Conservation (phyloP, 805 yeast species). For the Nakazawaea ishiwadae region DNA sequence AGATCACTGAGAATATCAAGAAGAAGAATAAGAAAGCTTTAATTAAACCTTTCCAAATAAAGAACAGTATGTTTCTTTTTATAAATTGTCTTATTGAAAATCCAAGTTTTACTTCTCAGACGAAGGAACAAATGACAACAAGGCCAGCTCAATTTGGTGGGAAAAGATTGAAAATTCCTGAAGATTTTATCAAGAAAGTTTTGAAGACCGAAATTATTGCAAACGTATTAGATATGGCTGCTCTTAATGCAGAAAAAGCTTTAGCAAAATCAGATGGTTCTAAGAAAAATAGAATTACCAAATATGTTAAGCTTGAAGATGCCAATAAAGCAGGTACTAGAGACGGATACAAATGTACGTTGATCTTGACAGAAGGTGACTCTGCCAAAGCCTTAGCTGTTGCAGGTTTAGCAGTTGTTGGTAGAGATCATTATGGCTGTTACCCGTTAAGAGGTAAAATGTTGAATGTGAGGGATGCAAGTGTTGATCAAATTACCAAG, state of each 20-base stretch:
- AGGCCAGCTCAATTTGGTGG: conserved; percentile 88
- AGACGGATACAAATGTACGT: conserved; percentile 88
- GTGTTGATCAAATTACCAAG: conserved; percentile 90
- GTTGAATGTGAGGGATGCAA: conserved; percentile 93
- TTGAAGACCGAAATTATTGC: conserved; percentile 70
- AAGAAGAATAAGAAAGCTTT: conserved; percentile 60
- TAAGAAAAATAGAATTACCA: conserved; percentile 79
- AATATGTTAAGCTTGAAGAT: conserved; percentile 86
- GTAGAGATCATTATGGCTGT: conserved; percentile 92
- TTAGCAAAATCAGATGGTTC: conserved; percentile 86
- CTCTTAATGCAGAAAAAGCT: conserved; percentile 82
- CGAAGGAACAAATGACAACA: conserved; percentile 93
- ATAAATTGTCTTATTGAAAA: conserved; percentile 91
- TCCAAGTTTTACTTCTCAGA: conserved; percentile 96
- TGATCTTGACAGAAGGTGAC: conserved; percentile 94
- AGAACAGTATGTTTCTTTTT: conserved; percentile 85
- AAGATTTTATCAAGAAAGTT: conserved; percentile 66
- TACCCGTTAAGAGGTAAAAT: conserved; percentile 94
- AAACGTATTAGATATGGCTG: conserved; percentile 77
- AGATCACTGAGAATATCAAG: conserved; percentile 67
- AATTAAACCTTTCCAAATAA: conserved; percentile 84
- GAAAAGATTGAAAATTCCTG: conserved; percentile 65
- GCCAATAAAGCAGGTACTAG: conserved; percentile 95
- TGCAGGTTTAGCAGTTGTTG: conserved; percentile 90
- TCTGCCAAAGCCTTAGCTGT: conserved; percentile 92